Evolutionary conservation across 2,329 filamentous ascomycete species (phyloP).

Genomic region (Monilinia laxa): DNA sequence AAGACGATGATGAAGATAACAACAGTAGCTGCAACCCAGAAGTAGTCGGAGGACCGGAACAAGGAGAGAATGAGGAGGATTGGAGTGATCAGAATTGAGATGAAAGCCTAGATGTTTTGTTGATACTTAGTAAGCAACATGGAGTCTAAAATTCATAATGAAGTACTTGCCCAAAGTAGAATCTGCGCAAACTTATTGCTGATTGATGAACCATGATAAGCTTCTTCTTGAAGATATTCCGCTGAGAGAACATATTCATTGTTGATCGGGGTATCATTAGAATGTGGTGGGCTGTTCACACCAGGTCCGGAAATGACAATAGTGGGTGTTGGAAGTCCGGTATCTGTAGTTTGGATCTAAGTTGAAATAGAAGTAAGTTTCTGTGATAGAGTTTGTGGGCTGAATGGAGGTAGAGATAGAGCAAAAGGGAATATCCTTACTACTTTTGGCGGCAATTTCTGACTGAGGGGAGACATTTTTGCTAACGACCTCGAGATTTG

Average conservation of each 20-base stretch:
- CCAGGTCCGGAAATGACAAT: neutral
- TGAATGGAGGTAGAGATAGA: too few relatives aligned
- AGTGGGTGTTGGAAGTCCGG: neutral
- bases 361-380: neutral
- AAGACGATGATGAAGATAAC: neutral
- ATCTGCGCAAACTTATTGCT: neutral
- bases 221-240: conserved; percentile 3
- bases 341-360: neutral
- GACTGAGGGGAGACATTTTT: neutral
- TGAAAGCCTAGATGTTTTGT: neutral
- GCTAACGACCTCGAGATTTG: neutral
- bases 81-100: neutral
- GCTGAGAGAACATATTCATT: neutral
- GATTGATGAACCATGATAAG: conserved; percentile 8
- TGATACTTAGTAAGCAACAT: neutral
- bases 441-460: neutral
- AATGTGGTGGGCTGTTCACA: too few relatives aligned
- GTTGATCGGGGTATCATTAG: neutral
- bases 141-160: too few relatives aligned
- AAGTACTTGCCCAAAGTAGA: conserved; percentile 4
- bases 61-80: neutral
- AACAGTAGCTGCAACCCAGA: neutral
- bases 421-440: neutral
- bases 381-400: neutral
- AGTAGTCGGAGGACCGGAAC: neutral